These are phyloP conservation scores for Metschnikowia lochheadii DNA, from an alignment of 805 yeast species.

Conservation along the genomic window DNA sequence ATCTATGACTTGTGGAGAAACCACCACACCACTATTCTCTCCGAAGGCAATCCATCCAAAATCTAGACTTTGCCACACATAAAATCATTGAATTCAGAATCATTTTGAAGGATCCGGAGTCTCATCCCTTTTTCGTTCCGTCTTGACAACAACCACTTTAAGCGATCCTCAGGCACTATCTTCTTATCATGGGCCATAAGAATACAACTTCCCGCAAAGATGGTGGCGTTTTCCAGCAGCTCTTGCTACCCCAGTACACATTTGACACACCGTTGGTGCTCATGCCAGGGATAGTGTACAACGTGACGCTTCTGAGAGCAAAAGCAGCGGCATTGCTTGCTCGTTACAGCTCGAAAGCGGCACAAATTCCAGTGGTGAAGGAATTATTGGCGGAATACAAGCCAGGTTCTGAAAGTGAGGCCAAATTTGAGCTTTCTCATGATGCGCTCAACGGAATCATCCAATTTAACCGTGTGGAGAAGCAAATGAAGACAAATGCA, in stretches of 20 bases:
- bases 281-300: constrained; percentile 60
- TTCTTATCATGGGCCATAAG: constrained; percentile 1
- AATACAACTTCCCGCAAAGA: constrained; percentile 5
- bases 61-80: not conserved
- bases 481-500: not conserved
- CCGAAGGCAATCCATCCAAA: not conserved
- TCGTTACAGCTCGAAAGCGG: constrained; percentile 32
- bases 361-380: constrained; percentile 25
- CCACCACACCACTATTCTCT: not conserved
- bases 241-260: constrained; percentile 38
- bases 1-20: not conserved
- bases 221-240: constrained; percentile 11
- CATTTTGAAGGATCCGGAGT: not conserved
- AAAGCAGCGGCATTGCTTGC: constrained; percentile 46
- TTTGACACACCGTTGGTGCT: constrained; percentile 45
- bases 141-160: not conserved
- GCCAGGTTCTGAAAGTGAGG: constrained; percentile 10
- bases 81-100: not conserved
- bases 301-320: constrained; percentile 47
- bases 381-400: constrained; percentile 35
- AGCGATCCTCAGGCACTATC: not conserved
- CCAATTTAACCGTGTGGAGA: constrained; percentile 16
- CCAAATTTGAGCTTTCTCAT: constrained; percentile 21
- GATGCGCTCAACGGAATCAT: constrained; percentile 32
- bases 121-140: not conserved